A percentile compares a stretch with the other conserved stretches of the same genome.
These are phyloP conservation scores for Russula olivacea DNA, from an alignment of 768 basidiomycete species.

Conservation along the genomic window DNA sequence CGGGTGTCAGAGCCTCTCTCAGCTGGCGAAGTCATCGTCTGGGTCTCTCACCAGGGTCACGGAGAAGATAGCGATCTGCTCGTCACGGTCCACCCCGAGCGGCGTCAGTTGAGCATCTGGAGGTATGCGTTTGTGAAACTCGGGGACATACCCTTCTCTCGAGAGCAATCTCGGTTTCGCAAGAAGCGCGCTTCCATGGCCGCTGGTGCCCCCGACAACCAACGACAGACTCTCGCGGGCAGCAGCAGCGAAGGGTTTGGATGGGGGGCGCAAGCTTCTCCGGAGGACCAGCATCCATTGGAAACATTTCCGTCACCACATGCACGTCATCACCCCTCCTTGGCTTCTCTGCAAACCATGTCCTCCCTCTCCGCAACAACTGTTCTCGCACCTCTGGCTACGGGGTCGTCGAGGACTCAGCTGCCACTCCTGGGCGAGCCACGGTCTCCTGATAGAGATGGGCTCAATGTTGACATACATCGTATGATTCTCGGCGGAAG, in stretches of 20 bases:
- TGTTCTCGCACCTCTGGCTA: conserved; percentile 33
- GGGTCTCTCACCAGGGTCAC: conserved; percentile 44
- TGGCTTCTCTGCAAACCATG: conserved; percentile 49
- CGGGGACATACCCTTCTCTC: conserved; percentile 45
- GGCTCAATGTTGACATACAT: conserved; percentile 56
- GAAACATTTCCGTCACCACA: conserved; percentile 31
- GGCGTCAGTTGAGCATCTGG: conserved; percentile 57
- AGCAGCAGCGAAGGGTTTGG: conserved; percentile 19
- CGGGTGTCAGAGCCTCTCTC: conserved; percentile 50
- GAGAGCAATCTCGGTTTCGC: conserved; percentile 32
- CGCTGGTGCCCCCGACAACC: conserved; percentile 20
- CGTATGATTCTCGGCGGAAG: conserved; percentile 58
- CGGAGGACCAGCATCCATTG: conserved; percentile 33
- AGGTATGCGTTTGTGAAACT: conserved; percentile 63
- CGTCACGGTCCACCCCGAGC: conserved; percentile 54
- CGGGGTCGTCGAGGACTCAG: conserved; percentile 21
- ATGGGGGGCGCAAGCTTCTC: conserved; percentile 19
- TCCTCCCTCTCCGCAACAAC: conserved; percentile 47
- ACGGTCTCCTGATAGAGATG: conserved; percentile 42
- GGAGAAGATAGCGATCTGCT: conserved; percentile 43
- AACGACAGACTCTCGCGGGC: conserved; percentile 26
- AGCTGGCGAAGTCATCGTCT: conserved; percentile 59
- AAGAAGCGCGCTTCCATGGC: conserved; percentile 35
- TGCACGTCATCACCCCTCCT: conserved; percentile 29
- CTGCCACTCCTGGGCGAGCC: neutral